Evolutionary conservation across 176 grass and related monocot genomes (phyloP), one percentile per base, ranked within the genome.

Genomic region (Zea luxurians): DNA sequence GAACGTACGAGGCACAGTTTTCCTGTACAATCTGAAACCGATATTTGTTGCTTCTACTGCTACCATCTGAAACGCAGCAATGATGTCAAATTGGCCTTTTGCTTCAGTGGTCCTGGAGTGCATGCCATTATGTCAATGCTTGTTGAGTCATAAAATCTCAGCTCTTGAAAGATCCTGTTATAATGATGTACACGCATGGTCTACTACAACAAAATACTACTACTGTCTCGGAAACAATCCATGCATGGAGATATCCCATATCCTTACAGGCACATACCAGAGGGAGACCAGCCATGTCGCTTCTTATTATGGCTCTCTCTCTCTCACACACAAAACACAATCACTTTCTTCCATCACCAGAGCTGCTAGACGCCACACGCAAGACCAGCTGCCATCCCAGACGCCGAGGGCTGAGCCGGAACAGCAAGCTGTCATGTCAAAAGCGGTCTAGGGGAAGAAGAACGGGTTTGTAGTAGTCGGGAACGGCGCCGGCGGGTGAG

Each of bases 381-480:
- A 4, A 59, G 16, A 55, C 13, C 71, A 52, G 49, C 21, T 52
- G 75, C 77, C 69, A 49, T 64, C 43, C 10, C 77, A 21, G 1
- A 35, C 8, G 61, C 45, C 8, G 43, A 61, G 6, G 49, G 61
- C 36, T 27, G 12, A 49, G 41, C 16, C n/a, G 42, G 61, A 37
- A 61, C 80, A 37, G 81, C 61, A 57, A 58, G 50, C 53, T 40
- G 76, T 81, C 82, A 77, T 50, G 48, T 50, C 11, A 20, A 27
- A 34, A 27, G 62, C 71, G 46, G 64, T 49, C 55, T 67, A 75
- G 63, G 74, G 78, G 36, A 75, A 90, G 78, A 83, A 72, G 71
- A 90, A 67, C 61, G 50, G 71, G 76, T 78, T 69, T 21, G 55
- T 58, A 11, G 55, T 58, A 11, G 81, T 74, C 13, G 85, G 60